Conservation (phyloP, 2,329 filamentous ascomycete genomes). For the Meredithiella fracta region DNA sequence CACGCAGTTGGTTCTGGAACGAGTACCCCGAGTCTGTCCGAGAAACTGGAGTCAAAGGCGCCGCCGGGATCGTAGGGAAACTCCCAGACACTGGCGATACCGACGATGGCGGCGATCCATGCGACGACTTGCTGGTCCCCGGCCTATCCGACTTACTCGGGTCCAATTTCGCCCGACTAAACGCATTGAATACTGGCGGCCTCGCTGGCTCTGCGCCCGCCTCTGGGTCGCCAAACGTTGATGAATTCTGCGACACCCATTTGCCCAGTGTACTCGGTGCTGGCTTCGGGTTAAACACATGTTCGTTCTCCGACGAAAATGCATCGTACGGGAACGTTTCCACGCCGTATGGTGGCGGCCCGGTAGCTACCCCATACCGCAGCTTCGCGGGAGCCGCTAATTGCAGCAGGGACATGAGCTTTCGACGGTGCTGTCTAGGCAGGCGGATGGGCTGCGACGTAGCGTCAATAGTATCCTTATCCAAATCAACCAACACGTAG, state of each 20-base stretch:
- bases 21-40: slow-evolving; percentile 85
- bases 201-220: slow-evolving; percentile 30
- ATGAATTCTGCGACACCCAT: slow-evolving; percentile 78
- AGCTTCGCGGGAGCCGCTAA: slow-evolving; percentile 79
- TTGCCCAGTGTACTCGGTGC: slow-evolving; percentile 59
- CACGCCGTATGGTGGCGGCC: slow-evolving; percentile 79
- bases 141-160: slow-evolving; percentile 55
- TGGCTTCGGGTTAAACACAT: slow-evolving; percentile 59
- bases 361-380: slow-evolving; percentile 70
- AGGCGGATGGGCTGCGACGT: slow-evolving; percentile 61
- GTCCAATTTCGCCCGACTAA: slow-evolving; percentile 58
- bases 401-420: slow-evolving; percentile 75
- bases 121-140: slow-evolving; percentile 51
- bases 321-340: slow-evolving; percentile 84
- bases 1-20: slow-evolving; percentile 66
- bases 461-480: slow-evolving; percentile 77
- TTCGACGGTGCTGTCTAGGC: slow-evolving; percentile 76
- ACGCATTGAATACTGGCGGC: slow-evolving; percentile 76
- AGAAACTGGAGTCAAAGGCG: slow-evolving; percentile 55
- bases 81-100: slow-evolving; percentile 62
- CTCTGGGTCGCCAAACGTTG: slow-evolving; percentile 60
- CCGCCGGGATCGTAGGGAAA: slow-evolving; percentile 53
- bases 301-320: slow-evolving; percentile 72
- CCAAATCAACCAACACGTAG: slow-evolving; percentile 85
- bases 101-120: slow-evolving; percentile 45